phyloP scores from a whole-genome alignment of 2,329 filamentous ascomycete genomes.

The Xylogone sp. region DNA sequence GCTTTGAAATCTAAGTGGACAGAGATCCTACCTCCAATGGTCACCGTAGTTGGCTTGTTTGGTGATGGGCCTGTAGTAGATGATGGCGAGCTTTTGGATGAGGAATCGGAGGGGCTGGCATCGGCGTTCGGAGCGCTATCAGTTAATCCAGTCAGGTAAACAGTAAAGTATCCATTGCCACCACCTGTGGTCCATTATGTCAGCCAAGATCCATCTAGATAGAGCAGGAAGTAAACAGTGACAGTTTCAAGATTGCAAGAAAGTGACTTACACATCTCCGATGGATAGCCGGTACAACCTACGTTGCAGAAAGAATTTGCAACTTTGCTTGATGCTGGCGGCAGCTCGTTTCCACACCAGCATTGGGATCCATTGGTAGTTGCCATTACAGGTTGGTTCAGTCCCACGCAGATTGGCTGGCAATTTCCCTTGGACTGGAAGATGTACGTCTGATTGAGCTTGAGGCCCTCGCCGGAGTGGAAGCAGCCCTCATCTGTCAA shows the following conservation, averaged over 20 bases:
- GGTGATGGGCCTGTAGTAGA: conserved; percentile 5
- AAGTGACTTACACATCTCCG: conserved; percentile 21
- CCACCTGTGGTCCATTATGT: conserved; percentile 20
- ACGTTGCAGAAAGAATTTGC: conserved; percentile 17
- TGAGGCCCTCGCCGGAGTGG: conserved; percentile 18
- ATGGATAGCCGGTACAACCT: conserved; percentile 23
- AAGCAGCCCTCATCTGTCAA: conserved; percentile 22
- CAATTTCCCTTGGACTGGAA: conserved; percentile 26
- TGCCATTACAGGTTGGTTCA: conserved; percentile 16
- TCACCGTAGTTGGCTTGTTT: conserved; percentile 21
- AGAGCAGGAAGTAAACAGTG: neutral
- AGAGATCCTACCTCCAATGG: conserved; percentile 16
- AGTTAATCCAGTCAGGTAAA: conserved; percentile 22
- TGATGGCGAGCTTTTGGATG: conserved; percentile 4
- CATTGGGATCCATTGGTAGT: conserved; percentile 21
- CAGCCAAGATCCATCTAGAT: neutral
- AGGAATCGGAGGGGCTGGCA: conserved; percentile 7
- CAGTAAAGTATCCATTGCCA: conserved; percentile 13
- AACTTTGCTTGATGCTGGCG: conserved; percentile 14
- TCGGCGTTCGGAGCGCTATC: conserved; percentile 12
- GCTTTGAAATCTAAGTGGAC: too few relatives aligned
- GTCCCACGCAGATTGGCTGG: conserved; percentile 14
- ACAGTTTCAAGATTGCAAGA: neutral
- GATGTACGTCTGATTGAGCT: conserved; percentile 16
- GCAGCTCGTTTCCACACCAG: conserved; percentile 26